Conservation (phyloP, 2,329 filamentous ascomycete species). For the Sporothrix variecibatus region DNA sequence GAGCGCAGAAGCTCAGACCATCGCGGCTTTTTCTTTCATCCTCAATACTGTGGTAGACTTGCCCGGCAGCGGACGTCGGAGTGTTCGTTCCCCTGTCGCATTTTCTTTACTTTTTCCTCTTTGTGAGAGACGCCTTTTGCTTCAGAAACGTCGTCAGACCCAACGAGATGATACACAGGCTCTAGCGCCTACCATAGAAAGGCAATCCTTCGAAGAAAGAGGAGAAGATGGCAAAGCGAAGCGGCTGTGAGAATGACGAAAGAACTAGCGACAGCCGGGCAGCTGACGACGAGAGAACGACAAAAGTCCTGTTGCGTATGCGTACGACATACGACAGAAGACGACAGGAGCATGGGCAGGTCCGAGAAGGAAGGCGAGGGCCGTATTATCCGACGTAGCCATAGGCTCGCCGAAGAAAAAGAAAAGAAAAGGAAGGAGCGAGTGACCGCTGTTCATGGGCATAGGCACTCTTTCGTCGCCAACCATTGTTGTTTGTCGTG, state of each 20-base stretch:
- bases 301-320: neutral
- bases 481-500: neutral
- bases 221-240: neutral
- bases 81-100: neutral
- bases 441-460: neutral
- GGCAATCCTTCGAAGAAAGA: neutral
- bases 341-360: neutral
- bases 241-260: constrained; percentile 3
- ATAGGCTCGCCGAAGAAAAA: neutral
- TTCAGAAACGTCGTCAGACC: neutral
- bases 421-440: neutral
- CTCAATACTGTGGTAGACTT: neutral
- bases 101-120: neutral
- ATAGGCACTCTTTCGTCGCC: neutral
- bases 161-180: neutral
- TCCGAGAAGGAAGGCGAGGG: neutral
- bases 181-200: neutral
- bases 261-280: neutral
- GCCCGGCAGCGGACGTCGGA: neutral
- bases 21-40: neutral
- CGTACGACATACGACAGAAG: neutral
- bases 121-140: neutral
- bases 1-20: neutral
- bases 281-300: neutral
- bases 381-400: neutral